Evolutionary conservation across 352 stramenopile genomes (phyloP).

Genomic region (Globisporangium heterothallicum): DNA sequence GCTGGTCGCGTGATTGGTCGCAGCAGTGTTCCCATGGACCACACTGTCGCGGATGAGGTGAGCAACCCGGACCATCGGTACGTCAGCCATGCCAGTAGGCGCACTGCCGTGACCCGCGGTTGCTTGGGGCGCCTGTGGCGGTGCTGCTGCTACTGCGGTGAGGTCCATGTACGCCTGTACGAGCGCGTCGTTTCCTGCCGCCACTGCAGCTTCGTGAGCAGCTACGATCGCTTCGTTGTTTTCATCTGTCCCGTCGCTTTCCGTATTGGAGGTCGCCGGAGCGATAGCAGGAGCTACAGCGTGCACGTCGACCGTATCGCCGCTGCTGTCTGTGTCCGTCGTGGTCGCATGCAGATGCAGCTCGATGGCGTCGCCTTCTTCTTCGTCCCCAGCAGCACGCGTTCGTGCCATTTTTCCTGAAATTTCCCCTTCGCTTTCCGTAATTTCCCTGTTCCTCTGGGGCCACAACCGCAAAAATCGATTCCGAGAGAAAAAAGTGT

Average conservation of each 20-base stretch:
- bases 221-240: neutral
- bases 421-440: conserved; percentile 7
- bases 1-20: neutral
- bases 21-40: neutral
- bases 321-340: neutral
- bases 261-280: too few species aligned
- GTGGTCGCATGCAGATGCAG: neutral
- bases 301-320: neutral
- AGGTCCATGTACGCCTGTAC: conserved; percentile 19
- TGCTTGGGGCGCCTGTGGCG: neutral
- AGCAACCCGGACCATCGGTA: neutral
- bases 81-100: neutral
- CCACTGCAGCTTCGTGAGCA: conserved; percentile 7
- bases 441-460: conserved; percentile 9
- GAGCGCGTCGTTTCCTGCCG: conserved; percentile 10
- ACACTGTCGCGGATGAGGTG: conserved; percentile 7
- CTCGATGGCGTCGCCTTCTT: neutral
- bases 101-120: too few species aligned
- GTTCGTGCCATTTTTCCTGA: conserved; percentile 6
- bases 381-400: conserved; percentile 1
- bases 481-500: neutral
- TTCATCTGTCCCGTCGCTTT: neutral
- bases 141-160: neutral
- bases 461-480: conserved; percentile 13
- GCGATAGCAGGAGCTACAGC: neutral